Evolutionary conservation across 1,139 yeast species (phyloP).

Genomic region (Saccharomycopsis phalli): DNA sequence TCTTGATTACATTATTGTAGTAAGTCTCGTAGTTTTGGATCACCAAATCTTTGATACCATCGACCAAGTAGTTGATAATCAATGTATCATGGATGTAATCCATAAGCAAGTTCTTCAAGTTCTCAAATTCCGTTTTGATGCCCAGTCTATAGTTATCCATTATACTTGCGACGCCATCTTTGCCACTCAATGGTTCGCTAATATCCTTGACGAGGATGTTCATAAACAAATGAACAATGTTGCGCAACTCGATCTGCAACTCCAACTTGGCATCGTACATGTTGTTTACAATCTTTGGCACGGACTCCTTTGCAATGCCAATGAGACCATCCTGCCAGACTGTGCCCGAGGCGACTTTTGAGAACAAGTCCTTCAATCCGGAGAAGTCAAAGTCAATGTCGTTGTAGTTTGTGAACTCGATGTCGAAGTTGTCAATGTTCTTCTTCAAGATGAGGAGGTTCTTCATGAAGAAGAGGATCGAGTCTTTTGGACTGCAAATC

Average conservation of each 20-base stretch:
- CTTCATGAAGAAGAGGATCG: constrained; percentile 59
- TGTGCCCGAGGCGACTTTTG: constrained; percentile 31
- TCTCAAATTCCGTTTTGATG: constrained; percentile 45
- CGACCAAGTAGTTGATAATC: constrained; percentile 41
- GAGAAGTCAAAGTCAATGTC: constrained; percentile 77
- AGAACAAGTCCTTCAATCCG: constrained; percentile 55
- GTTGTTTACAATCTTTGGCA: constrained; percentile 76
- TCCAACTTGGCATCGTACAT: constrained; percentile 82
- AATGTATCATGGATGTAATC: constrained; percentile 38
- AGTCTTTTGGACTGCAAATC: constrained; percentile 42
- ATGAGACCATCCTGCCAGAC: constrained; percentile 31
- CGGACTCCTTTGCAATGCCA: constrained; percentile 57
- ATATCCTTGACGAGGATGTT: constrained; percentile 33
- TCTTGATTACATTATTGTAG: constrained; percentile 6
- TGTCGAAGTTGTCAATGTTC: constrained; percentile 72
- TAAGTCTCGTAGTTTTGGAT: constrained; percentile 36
- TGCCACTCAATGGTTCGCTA: constrained; percentile 19
- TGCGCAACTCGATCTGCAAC: constrained; percentile 63
- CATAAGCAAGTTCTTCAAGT: constrained; percentile 42
- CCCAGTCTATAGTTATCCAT: constrained; percentile 40
- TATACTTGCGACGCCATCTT: constrained; percentile 23
- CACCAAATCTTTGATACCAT: constrained; percentile 51
- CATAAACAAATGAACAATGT: constrained; percentile 58
- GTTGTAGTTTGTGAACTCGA: constrained; percentile 53
- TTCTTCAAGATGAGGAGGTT: constrained; percentile 63